Conservation (phyloP, 441 rosid genomes). For the Adansonia gregorii region DNA sequence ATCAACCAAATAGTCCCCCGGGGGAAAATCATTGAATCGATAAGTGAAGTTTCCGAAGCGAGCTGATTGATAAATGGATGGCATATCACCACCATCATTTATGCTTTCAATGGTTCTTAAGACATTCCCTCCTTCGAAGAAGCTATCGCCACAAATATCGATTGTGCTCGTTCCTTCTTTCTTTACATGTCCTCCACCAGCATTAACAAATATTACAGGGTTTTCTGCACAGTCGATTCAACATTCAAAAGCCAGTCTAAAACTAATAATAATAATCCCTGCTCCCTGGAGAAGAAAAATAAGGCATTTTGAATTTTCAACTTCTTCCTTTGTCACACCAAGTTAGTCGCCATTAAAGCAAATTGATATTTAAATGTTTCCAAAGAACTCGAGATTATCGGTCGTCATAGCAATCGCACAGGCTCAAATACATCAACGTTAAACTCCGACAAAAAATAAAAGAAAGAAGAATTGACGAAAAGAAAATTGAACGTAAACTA, state of each 20-base stretch:
- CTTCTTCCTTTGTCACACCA: neutral
- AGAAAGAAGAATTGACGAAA: neutral
- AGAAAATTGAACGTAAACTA: neutral
- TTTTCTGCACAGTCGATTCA: neutral
- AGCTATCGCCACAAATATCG: conserved; percentile 48
- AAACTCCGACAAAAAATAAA: neutral
- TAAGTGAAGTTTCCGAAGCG: conserved; percentile 78
- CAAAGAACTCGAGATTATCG: neutral
- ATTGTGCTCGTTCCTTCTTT: conserved; percentile 44
- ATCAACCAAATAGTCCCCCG: conserved; percentile 70
- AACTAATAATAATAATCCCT: neutral
- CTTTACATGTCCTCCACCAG: conserved; percentile 59
- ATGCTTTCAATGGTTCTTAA: conserved; percentile 66
- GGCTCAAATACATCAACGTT: neutral
- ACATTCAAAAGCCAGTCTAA: neutral
- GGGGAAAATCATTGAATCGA: conserved; percentile 47
- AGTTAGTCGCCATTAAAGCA: neutral
- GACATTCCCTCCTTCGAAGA: conserved; percentile 73
- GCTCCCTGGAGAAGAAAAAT: neutral
- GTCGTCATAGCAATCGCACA: neutral
- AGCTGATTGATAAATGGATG: conserved; percentile 74
- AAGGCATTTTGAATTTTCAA: neutral
- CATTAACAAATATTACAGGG: conserved; percentile 65
- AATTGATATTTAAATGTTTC: neutral
- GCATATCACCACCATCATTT: conserved; percentile 70